Base-by-base conservation (phyloP, 176 grass and related monocot species). In the Hordeum marinum region DNA sequence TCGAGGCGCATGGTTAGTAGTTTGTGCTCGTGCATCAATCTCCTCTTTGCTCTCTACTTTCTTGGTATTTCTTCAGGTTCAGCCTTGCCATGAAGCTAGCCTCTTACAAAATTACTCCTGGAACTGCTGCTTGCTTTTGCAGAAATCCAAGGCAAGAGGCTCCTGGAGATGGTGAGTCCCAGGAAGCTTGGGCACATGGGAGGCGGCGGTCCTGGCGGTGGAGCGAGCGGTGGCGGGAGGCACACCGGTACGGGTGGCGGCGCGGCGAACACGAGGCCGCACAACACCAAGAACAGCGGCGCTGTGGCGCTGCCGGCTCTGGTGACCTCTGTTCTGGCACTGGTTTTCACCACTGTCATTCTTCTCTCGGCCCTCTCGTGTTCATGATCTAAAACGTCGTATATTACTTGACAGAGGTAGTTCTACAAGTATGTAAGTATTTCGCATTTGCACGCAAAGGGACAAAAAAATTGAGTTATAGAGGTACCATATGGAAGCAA, bases 171-270 rank as follows among this genome's bases (percentile, higher is more conserved):
- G 11, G 24, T 64, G 55, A 71, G 25, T 17, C 12, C 78, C 54
- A 78, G 83, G 72, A 86, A 64, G 88, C 79, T 78, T 57, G 72
- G 63, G 18, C 40, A 29, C 64, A 24, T 54, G 39, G 81, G 55
- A 18, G 37, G 81, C 32, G 31, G 65, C 26, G 63, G 77, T 18
- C 18, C 52, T 7, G 52, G 52, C 18, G 52, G 52, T 9, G 72
- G 64, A 12, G 11, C n/a, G 0, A 7, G 39, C 29, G 4, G 15
- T 2, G 81, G 76, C 17, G 68, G 68, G n/a, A 70, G 57, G 4
- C 63, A 24, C 57, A 23, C 79, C 18, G 18, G 52, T 21, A 55
- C 52, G 8, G 75, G 81, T 8, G 88, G 88, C 0, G 88, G 77
- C 0, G 80, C 84, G 10, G 26, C 66, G 10, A 75, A 36, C 57